A percentile compares a stretch with the other conserved stretches of the same genome.
Evolutionary conservation across 2,329 filamentous ascomycete genomes (phyloP).

Genomic region (Arthrobotrys conoides): DNA sequence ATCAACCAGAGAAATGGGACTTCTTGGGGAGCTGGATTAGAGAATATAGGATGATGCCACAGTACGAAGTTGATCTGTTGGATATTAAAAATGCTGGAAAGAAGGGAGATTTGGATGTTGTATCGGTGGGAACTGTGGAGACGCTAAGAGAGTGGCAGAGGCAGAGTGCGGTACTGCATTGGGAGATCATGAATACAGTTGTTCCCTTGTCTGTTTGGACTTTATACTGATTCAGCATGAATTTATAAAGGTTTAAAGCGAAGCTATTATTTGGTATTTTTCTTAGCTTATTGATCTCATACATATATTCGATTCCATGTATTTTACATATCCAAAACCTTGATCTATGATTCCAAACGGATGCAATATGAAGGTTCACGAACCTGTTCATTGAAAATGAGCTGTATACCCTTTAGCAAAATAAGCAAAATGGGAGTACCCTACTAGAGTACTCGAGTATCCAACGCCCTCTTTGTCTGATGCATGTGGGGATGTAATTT

Average conservation of each 20-base stretch:
- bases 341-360: not conserved
- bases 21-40: slow-evolving; percentile 80
- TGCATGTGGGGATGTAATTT: not conserved
- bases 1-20: slow-evolving; percentile 76
- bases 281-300: not conserved
- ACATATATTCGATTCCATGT: not conserved
- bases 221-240: slow-evolving; percentile 33
- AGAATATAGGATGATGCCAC: slow-evolving; percentile 78
- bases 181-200: slow-evolving; percentile 90
- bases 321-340: slow-evolving; percentile 5
- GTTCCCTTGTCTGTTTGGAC: slow-evolving; percentile 82
- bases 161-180: slow-evolving; percentile 85
- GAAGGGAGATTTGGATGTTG: slow-evolving; percentile 68
- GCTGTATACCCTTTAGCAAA: not conserved
- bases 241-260: not conserved
- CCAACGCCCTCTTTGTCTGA: not conserved
- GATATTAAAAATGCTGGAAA: slow-evolving; percentile 54
- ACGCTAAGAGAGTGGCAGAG: slow-evolving; percentile 80
- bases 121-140: slow-evolving; percentile 67
- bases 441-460: not conserved
- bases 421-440: not conserved
- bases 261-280: slow-evolving; percentile 14
- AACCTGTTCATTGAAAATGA: no score
- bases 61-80: slow-evolving; percentile 75
- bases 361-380: not conserved